Evolutionary conservation across 2,329 filamentous ascomycete species (phyloP).

Genomic region (Trichoderma cornu-damae): DNA sequence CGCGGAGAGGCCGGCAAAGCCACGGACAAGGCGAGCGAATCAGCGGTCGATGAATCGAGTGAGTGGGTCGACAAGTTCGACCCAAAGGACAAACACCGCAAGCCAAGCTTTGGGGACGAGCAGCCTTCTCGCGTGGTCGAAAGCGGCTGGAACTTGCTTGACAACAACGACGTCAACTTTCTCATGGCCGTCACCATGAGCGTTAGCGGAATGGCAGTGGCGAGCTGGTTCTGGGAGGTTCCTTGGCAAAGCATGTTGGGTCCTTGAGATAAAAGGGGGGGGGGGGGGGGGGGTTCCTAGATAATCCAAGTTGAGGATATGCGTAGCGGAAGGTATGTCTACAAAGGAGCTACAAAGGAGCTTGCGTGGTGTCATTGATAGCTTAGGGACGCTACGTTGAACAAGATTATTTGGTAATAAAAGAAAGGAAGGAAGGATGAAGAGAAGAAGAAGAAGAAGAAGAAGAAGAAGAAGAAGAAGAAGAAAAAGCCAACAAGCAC

Average conservation of each 20-base stretch:
- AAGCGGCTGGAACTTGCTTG: conserved; percentile 67
- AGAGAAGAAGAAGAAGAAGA: too few relatives aligned
- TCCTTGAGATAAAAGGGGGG: conserved; percentile 5
- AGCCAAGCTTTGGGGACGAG: conserved; percentile 49
- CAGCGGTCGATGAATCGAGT: conserved; percentile 34
- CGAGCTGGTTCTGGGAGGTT: conserved; percentile 56
- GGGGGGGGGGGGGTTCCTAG: too few relatives aligned
- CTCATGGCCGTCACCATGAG: conserved; percentile 84
- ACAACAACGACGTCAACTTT: conserved; percentile 95
- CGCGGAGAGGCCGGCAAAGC: conserved; percentile 42
- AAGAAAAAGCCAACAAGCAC: too few relatives aligned
- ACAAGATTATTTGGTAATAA: too few relatives aligned
- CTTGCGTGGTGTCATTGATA: too few relatives aligned
- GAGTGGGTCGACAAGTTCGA: conserved; percentile 44
- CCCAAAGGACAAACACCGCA: conserved; percentile 44
- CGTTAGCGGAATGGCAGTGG: conserved; percentile 65
- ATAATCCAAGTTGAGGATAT: too few relatives aligned
- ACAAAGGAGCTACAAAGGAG: too few relatives aligned
- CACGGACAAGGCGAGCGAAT: conserved; percentile 33
- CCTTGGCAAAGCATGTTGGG: conserved; percentile 29
- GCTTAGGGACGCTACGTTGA: too few relatives aligned
- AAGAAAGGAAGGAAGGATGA: too few relatives aligned
- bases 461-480: too few relatives aligned
- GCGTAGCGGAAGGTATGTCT: too few relatives aligned
- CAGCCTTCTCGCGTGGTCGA: conserved; percentile 60